Base-by-base conservation (phyloP, 2,329 filamentous ascomycete species). In the Trichoderma brevicompactum region DNA sequence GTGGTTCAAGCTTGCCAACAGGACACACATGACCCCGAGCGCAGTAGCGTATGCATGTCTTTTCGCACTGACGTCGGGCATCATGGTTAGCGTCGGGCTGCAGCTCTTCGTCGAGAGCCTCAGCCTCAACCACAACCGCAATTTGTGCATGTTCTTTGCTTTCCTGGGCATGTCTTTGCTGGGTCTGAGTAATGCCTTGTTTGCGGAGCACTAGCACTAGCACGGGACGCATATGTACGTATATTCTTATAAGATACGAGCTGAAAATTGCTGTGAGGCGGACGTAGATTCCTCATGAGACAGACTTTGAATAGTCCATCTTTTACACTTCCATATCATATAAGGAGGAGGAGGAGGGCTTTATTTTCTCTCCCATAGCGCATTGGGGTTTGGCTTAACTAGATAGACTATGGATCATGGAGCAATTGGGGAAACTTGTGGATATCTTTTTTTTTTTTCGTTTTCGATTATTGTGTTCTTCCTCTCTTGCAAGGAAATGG, bases 11-110 rank as follows among this genome's bases (percentile, higher is more conserved):
- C 78, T 93, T 49, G 88, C 92, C 0, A 74, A 83, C 70, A 70
- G 79, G 49, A 82, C 79, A 2, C 77, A 85, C 68, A 76, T 83
- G 63, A 75, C 76, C 0, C 84, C 85, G 15, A 82, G 83, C 64
- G 78, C 82, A n/a, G 81, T 82, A n/a, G 83, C 83, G 0, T 94
- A 95, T 73, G 92, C 89, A 0, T 86, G 85, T 60, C 89, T 98
- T 79, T 99, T 99, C 80, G 94, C 92, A 7, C 81, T 89, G 9
- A 98, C 94, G 0, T 89, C 93, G 0, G 95, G 95, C 1, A 96
- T 99, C 72, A 98, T 99, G 95, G 89, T 92, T 34, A 95, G 91
- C 71, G 95, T 99, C 36, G 93, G 90, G 2, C 78, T 99, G 74
- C 92, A 96, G 78, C 81, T 99, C 7, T 94, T 97, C 73, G 89